Evolutionary conservation across 768 basidiomycete genomes (phyloP).

Genomic region (Boletus rubropictus): DNA sequence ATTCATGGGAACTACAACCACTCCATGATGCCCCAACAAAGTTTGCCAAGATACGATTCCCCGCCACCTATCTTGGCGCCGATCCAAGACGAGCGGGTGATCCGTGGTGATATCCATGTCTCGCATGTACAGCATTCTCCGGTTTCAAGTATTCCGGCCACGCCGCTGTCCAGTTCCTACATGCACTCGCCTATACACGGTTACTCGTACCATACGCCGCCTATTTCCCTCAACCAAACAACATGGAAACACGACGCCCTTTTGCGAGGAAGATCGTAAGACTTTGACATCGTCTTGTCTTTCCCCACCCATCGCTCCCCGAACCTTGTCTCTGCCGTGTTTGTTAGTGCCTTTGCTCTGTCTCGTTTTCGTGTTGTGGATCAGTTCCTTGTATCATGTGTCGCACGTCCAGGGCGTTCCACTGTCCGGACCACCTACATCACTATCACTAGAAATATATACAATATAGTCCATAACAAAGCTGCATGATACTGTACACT

Average conservation of each 20-base stretch:
- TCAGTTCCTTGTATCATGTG: constrained; percentile 22
- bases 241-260: constrained; percentile 45
- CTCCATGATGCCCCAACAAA: constrained; percentile 19
- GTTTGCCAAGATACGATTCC: constrained; percentile 38
- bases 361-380: constrained; percentile 16
- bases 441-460: constrained; percentile 28
- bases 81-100: constrained; percentile 40
- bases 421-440: constrained; percentile 9
- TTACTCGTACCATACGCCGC: constrained; percentile 39
- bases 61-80: constrained; percentile 55
- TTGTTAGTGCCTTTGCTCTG: constrained; percentile 1
- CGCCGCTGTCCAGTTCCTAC: constrained; percentile 33
- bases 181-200: constrained; percentile 38
- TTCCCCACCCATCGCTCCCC: too few relatives aligned
- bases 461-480: constrained; percentile 26
- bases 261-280: constrained; percentile 33
- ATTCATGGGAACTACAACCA: constrained; percentile 23
- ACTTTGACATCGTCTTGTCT: neutral
- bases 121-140: constrained; percentile 30
- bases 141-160: constrained; percentile 28
- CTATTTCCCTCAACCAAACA: constrained; percentile 33
- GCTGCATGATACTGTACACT: constrained; percentile 30
- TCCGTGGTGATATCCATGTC: constrained; percentile 27
- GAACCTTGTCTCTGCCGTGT: neutral
- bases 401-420: constrained; percentile 3